These are phyloP conservation scores for Tricholoma hemisulphureum DNA, from an alignment of 768 basidiomycete species.

Conservation along the genomic window DNA sequence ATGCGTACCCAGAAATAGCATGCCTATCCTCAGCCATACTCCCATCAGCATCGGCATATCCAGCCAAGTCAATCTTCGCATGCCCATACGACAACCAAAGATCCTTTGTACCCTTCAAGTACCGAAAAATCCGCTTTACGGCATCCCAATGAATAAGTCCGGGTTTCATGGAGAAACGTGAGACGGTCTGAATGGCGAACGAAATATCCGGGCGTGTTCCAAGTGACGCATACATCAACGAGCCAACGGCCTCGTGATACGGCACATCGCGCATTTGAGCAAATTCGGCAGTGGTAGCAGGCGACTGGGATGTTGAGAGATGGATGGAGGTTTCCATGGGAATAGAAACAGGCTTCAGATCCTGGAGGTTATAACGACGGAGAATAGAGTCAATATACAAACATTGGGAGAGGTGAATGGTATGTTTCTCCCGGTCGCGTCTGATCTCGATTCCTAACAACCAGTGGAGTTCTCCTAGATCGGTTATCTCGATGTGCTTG, in stretches of 20 bases:
- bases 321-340: conserved; percentile 15
- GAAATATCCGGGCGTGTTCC: background rate
- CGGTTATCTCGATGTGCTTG: conserved; percentile 22
- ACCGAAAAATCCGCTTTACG: background rate
- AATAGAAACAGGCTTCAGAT: conserved; percentile 23
- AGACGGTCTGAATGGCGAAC: background rate
- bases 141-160: background rate
- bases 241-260: conserved; percentile 14
- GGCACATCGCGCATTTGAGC: conserved; percentile 21
- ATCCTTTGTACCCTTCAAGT: background rate
- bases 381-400: conserved; percentile 31
- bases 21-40: conserved; percentile 21
- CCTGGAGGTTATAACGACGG: conserved; percentile 21
- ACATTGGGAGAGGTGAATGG: conserved; percentile 26
- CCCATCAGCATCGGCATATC: conserved; percentile 23
- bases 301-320: conserved; percentile 17
- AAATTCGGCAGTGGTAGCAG: conserved; percentile 11
- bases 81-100: background rate
- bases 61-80: conserved; percentile 16
- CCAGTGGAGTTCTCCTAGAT: conserved; percentile 29
- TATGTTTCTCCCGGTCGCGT: conserved; percentile 10
- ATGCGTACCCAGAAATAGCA: conserved; percentile 31
- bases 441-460: conserved; percentile 27
- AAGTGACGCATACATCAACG: background rate
- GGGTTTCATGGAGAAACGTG: background rate